Percentiles rank a stretch among this genome's conserved stretches.
phyloP scores from a whole-genome alignment of 495 filamentous ascomycete species.

The Penicillium argentinense region DNA sequence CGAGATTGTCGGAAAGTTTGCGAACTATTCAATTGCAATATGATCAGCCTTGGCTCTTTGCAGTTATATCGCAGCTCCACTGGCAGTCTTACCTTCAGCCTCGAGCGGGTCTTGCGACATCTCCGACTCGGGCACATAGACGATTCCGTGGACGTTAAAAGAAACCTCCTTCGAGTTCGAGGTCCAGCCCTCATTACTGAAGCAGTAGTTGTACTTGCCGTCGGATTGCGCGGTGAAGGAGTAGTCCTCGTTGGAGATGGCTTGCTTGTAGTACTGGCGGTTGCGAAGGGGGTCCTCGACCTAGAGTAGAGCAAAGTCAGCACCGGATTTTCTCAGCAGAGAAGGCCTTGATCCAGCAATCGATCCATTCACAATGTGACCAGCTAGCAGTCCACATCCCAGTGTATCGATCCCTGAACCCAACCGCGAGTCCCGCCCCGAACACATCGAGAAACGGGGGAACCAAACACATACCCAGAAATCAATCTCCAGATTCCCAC shows the following conservation, averaged over 20 bases:
- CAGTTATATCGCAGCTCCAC: slow-evolving; percentile 28
- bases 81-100: slow-evolving; percentile 62
- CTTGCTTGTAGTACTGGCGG: slow-evolving; percentile 74
- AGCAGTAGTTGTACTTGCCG: slow-evolving; percentile 94
- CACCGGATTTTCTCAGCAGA: no score
- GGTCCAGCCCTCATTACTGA: slow-evolving; percentile 96
- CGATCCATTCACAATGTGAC: no score
- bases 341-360: no score
- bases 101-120: slow-evolving; percentile 85
- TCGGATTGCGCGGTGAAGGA: slow-evolving; percentile 83
- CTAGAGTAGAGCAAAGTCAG: slow-evolving; percentile 41
- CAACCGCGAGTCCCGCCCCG: no score
- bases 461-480: slow-evolving; percentile 76
- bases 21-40: slow-evolving; percentile 58
- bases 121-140: slow-evolving; percentile 91
- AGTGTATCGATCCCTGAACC: no score
- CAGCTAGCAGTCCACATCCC: no score
- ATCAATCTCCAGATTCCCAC: slow-evolving; percentile 93
- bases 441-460: not conserved
- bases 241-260: slow-evolving; percentile 85
- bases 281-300: slow-evolving; percentile 77
- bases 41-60: slow-evolving; percentile 8
- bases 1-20: slow-evolving; percentile 77
- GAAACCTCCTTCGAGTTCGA: slow-evolving; percentile 93
- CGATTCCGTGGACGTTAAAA: slow-evolving; percentile 98